Conservation (phyloP, 805 yeast species). For the Schizosaccharomyces cryophilus region DNA sequence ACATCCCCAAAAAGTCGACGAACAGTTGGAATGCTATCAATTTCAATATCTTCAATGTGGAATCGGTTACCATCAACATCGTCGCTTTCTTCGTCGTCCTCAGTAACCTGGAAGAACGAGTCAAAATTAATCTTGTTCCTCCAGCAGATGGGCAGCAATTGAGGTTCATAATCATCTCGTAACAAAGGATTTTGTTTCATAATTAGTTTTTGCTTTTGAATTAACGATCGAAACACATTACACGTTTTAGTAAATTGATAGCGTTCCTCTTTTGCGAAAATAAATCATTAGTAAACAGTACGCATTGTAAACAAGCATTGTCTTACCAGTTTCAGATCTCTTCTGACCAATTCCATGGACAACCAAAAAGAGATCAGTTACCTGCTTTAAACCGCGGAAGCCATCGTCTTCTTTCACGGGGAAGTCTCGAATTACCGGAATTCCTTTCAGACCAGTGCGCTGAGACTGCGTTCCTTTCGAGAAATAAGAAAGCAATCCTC, state of each 20-base stretch:
- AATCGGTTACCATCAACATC: constrained; percentile 2
- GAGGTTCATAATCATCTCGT: constrained; percentile 1
- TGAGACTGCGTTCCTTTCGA: constrained; percentile 4
- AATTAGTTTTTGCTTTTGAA: constrained; percentile 11
- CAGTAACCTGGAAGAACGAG: constrained; percentile 5
- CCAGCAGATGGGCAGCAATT: constrained; percentile 65
- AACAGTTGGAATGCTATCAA: constrained; percentile 52
- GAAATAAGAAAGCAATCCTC: constrained; percentile 8
- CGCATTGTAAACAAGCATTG: neutral
- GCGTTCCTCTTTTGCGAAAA: constrained; percentile 26
- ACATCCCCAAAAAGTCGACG: constrained; percentile 67
- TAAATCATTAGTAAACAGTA: neutral
- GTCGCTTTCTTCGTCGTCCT: neutral
- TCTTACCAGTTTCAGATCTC: constrained; percentile 30
- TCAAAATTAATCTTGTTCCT: constrained; percentile 32
- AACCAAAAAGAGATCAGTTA: constrained; percentile 48
- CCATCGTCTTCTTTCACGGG: constrained; percentile 4
- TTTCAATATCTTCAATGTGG: constrained; percentile 37
- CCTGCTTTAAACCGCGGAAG: constrained; percentile 13
- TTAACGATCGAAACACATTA: constrained; percentile 16
- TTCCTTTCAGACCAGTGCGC: constrained; percentile 9
- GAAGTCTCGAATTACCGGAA: neutral
- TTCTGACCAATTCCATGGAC: constrained; percentile 91
- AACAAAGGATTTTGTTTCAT: constrained; percentile 1
- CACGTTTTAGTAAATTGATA: constrained; percentile 57